Evolutionary conservation across 2,329 filamentous ascomycete genomes (phyloP).

Genomic region (Xylaria sp.): DNA sequence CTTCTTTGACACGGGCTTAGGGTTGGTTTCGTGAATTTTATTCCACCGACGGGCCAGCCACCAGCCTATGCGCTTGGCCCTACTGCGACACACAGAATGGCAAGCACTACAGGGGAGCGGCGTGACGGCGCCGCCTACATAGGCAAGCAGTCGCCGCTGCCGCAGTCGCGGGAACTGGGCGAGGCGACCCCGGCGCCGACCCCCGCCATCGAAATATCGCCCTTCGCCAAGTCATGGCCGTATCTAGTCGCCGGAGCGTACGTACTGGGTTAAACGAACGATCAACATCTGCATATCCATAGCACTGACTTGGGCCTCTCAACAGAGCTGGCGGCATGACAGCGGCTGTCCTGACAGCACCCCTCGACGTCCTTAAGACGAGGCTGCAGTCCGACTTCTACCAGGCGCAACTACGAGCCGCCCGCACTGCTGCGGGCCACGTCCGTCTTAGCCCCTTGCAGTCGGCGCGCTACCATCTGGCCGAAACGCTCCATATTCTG

Average conservation of each 20-base stretch:
- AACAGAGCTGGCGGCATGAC: constrained; percentile 87
- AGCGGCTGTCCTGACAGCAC: constrained; percentile 89
- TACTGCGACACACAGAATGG: constrained; percentile 41
- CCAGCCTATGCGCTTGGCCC: constrained; percentile 36
- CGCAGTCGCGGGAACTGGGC: constrained; percentile 71
- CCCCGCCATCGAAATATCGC: constrained; percentile 52
- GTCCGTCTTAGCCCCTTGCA: constrained; percentile 71
- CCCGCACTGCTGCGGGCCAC: constrained; percentile 68
- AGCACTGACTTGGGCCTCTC: constrained; percentile 35
- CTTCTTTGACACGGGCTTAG: not conserved
- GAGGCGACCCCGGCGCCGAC: constrained; percentile 61
- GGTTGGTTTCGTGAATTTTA: not conserved
- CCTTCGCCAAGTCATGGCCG: constrained; percentile 83
- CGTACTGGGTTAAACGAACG: constrained; percentile 46
- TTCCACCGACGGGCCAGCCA: constrained; percentile 12
- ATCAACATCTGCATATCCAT: constrained; percentile 4
- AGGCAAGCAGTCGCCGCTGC: constrained; percentile 50
- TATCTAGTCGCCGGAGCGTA: constrained; percentile 93
- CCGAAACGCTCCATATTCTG: constrained; percentile 88
- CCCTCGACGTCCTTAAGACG: constrained; percentile 93
- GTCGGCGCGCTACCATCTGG: constrained; percentile 77
- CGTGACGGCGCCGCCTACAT: constrained; percentile 36
- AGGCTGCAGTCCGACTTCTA: constrained; percentile 95
- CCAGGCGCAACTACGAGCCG: constrained; percentile 79
- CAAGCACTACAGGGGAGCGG: constrained; percentile 34